Conservation (phyloP, 768 basidiomycete genomes). For the Boletellus emodensis region DNA sequence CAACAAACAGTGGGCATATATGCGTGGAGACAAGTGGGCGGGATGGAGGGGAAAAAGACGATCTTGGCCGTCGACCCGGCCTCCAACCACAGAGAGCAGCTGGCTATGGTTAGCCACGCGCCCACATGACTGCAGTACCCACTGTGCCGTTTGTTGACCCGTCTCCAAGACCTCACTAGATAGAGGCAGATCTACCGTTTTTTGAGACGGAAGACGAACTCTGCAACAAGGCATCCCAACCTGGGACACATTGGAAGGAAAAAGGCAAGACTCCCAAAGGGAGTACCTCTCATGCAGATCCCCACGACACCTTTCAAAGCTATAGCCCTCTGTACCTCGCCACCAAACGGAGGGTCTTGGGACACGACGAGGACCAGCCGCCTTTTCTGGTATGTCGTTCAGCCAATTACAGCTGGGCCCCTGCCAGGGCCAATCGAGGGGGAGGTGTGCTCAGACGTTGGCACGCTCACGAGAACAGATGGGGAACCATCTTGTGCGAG, state of each 20-base stretch:
- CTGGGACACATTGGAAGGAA: conserved; percentile 9
- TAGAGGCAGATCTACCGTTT: not conserved
- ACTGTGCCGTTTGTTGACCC: not conserved
- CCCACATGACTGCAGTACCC: not conserved
- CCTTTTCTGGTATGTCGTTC: conserved; percentile 67
- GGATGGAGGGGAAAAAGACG: too few relatives aligned
- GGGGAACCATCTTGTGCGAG: conserved; percentile 39
- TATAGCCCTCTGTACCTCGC: conserved; percentile 12
- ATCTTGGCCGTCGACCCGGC: too few relatives aligned
- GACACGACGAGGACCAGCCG: conserved; percentile 27
- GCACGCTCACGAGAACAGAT: conserved; percentile 60
- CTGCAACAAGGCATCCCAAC: conserved; percentile 5
- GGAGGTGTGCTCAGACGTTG: conserved; percentile 75
- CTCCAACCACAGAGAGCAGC: not conserved
- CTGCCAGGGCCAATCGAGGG: conserved; percentile 60
- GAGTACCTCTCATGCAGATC: conserved; percentile 35
- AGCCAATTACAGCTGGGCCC: conserved; percentile 50
- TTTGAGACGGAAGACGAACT: not conserved
- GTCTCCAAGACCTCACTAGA: not conserved
- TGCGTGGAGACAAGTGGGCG: too few relatives aligned
- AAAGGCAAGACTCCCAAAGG: conserved; percentile 1
- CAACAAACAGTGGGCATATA: too few relatives aligned
- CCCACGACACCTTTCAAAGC: conserved; percentile 53
- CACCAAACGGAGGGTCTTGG: conserved; percentile 39
- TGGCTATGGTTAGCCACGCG: not conserved